phyloP scores from a whole-genome alignment of 1,139 yeast genomes.

The Hanseniaspora sp. region DNA sequence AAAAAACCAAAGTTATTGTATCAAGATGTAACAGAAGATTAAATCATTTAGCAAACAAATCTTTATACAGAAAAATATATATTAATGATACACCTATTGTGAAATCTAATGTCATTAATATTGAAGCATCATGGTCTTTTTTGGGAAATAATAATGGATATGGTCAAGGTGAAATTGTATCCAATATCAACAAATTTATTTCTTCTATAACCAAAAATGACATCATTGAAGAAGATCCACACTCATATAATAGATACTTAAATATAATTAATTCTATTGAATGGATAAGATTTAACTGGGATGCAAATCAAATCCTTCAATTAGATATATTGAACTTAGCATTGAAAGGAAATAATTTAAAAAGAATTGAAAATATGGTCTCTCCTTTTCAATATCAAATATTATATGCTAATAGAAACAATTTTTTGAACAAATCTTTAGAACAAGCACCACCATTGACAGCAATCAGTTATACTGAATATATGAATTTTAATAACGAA shows the following conservation, averaged over 20 bases:
- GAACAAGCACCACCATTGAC: constrained; percentile 36
- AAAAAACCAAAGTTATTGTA: constrained; percentile 24
- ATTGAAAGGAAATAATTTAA: constrained; percentile 28
- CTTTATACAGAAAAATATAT: constrained; percentile 29
- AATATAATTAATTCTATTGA: constrained; percentile 20
- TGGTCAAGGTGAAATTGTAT: constrained; percentile 25
- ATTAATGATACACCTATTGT: constrained; percentile 32
- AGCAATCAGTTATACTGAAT: constrained; percentile 29
- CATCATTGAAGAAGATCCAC: neutral
- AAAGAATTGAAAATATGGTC: constrained; percentile 33
- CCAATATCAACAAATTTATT: constrained; percentile 22
- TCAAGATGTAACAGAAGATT: constrained; percentile 23
- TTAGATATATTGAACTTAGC: constrained; percentile 25
- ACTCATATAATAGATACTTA: neutral
- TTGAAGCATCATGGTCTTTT: constrained; percentile 30
- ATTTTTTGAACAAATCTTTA: constrained; percentile 24
- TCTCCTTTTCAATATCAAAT: constrained; percentile 31
- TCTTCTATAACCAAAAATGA: neutral
- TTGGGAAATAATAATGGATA: constrained; percentile 18
- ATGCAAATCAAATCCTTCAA: constrained; percentile 29
- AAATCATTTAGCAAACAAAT: constrained; percentile 24
- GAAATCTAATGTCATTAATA: constrained; percentile 26
- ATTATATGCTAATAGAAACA: constrained; percentile 24
- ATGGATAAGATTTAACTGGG: constrained; percentile 36
- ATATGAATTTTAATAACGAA: constrained; percentile 22